Evolutionary conservation across 768 basidiomycete genomes (phyloP).

Genomic region (Hericium rajendrae): DNA sequence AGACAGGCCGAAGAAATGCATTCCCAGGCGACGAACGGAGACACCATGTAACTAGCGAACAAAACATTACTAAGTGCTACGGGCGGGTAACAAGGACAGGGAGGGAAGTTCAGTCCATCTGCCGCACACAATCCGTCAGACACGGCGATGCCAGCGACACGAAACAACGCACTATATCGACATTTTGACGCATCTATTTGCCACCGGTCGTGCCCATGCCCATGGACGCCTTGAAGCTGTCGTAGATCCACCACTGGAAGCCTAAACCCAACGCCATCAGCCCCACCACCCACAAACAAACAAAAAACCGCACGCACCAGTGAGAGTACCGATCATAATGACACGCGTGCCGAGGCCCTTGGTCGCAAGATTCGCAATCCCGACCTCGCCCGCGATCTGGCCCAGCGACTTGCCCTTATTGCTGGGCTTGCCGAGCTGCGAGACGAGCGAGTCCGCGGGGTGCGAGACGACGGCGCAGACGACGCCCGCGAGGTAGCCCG

Average conservation of each 20-base stretch:
- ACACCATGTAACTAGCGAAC: too few species aligned
- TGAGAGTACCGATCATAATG: conserved; percentile 53
- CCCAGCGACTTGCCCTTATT: conserved; percentile 78
- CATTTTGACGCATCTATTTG: conserved; percentile 42
- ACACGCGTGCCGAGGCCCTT: conserved; percentile 87
- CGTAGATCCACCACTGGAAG: conserved; percentile 95
- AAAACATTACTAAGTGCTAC: too few species aligned
- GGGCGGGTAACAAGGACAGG: too few species aligned
- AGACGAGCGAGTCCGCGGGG: conserved; percentile 90
- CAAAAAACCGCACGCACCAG: conserved; percentile 10
- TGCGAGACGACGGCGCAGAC: conserved; percentile 95
- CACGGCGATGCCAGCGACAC: neutral
- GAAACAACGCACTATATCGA: neutral
- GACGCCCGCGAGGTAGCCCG: conserved; percentile 92
- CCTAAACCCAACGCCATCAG: too few species aligned
- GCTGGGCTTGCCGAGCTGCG: conserved; percentile 81
- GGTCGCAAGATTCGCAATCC: conserved; percentile 53
- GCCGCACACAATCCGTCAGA: too few species aligned
- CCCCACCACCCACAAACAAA: conserved; percentile 3
- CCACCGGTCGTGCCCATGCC: conserved; percentile 85
- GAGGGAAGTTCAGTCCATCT: too few species aligned
- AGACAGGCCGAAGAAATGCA: too few species aligned
- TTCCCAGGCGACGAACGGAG: too few species aligned
- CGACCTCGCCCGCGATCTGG: conserved; percentile 62
- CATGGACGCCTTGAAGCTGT: conserved; percentile 75